phyloP scores from a whole-genome alignment of 1,284 basidiomycete genomes.

The Naganishia albida region DNA sequence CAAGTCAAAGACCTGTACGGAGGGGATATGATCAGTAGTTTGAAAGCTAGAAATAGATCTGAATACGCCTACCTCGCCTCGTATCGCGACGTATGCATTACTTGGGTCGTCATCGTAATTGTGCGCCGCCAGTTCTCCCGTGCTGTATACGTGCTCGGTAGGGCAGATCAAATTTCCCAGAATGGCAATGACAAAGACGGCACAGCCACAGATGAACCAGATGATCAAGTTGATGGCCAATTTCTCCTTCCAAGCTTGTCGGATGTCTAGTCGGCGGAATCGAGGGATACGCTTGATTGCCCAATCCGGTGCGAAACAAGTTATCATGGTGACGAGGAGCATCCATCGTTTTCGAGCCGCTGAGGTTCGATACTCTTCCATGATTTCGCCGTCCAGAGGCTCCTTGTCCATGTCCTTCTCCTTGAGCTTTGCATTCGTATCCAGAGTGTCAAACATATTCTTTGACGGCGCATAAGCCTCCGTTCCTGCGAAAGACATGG shows the following conservation, averaged over 20 bases:
- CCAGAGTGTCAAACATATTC: conserved; percentile 89
- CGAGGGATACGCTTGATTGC: conserved; percentile 71
- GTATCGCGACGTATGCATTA: conserved; percentile 77
- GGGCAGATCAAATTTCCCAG: conserved; percentile 90
- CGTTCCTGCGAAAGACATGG: conserved; percentile 74
- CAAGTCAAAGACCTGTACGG: conserved; percentile 43
- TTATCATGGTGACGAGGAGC: conserved; percentile 81
- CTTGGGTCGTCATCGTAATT: conserved; percentile 66
- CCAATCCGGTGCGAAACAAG: conserved; percentile 82
- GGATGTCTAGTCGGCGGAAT: conserved; percentile 91
- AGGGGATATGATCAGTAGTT: conserved; percentile 32
- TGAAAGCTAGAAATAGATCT: neutral
- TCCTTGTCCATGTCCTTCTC: conserved; percentile 81
- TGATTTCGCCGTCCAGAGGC: conserved; percentile 78
- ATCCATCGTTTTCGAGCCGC: conserved; percentile 85
- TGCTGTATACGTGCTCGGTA: conserved; percentile 85
- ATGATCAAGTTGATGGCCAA: conserved; percentile 93
- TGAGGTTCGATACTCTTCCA: conserved; percentile 80
- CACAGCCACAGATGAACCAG: conserved; percentile 85
- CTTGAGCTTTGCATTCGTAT: conserved; percentile 56
- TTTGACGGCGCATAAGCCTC: conserved; percentile 89
- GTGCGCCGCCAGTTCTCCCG: conserved; percentile 72
- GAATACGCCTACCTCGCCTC: conserved; percentile 82
- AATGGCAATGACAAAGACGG: conserved; percentile 89
- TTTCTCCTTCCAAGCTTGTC: conserved; percentile 97